phyloP scores from a whole-genome alignment of 352 stramenopile species.

The Paralagenidium karlingii region DNA sequence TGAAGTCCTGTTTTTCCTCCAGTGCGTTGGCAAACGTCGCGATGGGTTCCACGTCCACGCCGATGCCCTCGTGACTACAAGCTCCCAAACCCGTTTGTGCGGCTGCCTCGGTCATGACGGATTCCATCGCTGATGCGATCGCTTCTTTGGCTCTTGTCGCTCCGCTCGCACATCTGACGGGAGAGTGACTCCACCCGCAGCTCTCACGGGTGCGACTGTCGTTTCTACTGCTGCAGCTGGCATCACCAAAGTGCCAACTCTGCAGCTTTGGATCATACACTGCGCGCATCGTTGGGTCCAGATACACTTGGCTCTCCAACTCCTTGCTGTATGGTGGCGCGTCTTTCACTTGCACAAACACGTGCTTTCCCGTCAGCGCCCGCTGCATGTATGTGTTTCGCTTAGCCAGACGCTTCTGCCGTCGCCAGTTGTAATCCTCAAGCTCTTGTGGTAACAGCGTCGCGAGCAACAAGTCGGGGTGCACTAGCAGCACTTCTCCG shows the following conservation, averaged over 20 bases:
- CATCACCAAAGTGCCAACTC: constrained; percentile 63
- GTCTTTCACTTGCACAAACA: constrained; percentile 73
- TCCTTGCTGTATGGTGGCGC: constrained; percentile 62
- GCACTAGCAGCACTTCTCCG: constrained; percentile 59
- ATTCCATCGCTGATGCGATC: constrained; percentile 13
- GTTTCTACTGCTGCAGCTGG: constrained; percentile 1
- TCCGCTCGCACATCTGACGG: not conserved
- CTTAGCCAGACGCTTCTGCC: constrained; percentile 41
- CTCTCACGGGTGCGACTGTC: constrained; percentile 25
- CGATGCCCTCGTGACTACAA: constrained; percentile 49
- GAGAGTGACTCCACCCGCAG: not conserved
- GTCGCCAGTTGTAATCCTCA: constrained; percentile 36
- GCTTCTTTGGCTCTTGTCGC: constrained; percentile 9
- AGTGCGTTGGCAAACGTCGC: constrained; percentile 75
- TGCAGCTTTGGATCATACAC: constrained; percentile 50
- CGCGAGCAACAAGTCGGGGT: constrained; percentile 60
- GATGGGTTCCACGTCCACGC: constrained; percentile 75
- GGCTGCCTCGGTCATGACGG: constrained; percentile 39
- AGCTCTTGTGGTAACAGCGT: constrained; percentile 32
- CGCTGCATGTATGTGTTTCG: constrained; percentile 71
- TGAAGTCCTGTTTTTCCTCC: constrained; percentile 62
- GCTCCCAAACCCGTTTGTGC: constrained; percentile 23
- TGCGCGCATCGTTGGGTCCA: constrained; percentile 68
- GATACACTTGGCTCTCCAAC: constrained; percentile 76
- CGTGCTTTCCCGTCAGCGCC: constrained; percentile 61